A percentile compares a stretch with the other conserved stretches of the same genome.
These are phyloP conservation scores for Sarocladium brachiariae DNA, from an alignment of 2,329 filamentous ascomycete species.

Conservation along the genomic window DNA sequence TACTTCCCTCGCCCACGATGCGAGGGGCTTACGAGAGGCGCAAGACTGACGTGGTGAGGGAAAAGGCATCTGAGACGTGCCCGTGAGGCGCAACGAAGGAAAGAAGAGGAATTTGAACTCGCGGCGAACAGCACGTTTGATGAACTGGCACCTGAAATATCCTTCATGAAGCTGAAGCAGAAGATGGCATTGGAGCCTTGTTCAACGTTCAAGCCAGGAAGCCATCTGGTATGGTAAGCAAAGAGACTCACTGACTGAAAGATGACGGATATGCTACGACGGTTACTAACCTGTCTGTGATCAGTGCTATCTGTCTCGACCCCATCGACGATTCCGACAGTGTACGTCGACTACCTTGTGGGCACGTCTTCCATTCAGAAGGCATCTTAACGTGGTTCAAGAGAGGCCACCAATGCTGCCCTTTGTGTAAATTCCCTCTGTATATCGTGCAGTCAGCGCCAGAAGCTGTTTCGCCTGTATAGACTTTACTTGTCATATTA, in stretches of 20 bases:
- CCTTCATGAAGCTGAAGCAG: background rate
- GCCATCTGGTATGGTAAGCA: background rate
- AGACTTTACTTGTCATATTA: no score
- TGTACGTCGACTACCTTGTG: background rate
- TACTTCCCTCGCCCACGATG: no score
- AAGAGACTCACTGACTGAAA: no score
- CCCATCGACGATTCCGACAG: background rate
- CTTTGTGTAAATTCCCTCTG: background rate
- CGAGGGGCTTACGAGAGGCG: no score
- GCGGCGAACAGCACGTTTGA: background rate
- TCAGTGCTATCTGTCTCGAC: background rate
- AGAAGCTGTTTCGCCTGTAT: background rate
- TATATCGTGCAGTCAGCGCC: background rate
- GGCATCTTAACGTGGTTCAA: background rate
- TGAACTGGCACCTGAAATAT: background rate
- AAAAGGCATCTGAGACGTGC: background rate
- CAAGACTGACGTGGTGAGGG: background rate
- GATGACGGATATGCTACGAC: no score
- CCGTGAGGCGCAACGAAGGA: background rate
- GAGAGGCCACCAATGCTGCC: background rate
- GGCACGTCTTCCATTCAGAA: background rate
- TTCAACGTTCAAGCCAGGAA: background rate
- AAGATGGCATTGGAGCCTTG: background rate
- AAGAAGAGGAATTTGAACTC: background rate
- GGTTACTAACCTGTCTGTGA: no score